A percentile compares a stretch with the other conserved stretches of the same genome.
Evolutionary conservation across 768 basidiomycete genomes (phyloP).

Genomic region (Mycena vitilis): DNA sequence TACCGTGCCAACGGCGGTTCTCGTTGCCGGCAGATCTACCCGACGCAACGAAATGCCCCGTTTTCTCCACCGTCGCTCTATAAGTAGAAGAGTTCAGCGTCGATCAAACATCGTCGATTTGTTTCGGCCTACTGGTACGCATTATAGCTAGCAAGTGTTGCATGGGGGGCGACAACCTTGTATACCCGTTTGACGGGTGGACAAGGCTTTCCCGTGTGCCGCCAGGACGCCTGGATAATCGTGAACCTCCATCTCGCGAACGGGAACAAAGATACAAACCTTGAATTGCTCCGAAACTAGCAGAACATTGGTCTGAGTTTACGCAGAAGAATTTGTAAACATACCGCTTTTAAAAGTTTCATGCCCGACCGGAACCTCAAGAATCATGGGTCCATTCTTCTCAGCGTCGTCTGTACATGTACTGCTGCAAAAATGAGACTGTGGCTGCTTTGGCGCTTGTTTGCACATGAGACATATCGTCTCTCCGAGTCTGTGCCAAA

Average conservation of each 20-base stretch:
- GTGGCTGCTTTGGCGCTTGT: conserved; percentile 62
- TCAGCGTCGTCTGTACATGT: conserved; percentile 66
- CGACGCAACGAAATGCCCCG: conserved; percentile 65
- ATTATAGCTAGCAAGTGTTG: conserved; percentile 66
- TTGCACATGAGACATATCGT: conserved; percentile 70
- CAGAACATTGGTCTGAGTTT: background rate
- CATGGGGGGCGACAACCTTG: conserved; percentile 67
- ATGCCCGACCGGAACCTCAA: conserved; percentile 71
- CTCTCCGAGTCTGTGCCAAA: conserved; percentile 54
- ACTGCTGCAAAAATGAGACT: conserved; percentile 73
- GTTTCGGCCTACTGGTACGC: conserved; percentile 63
- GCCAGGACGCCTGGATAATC: conserved; percentile 62
- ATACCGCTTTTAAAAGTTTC: conserved; percentile 74
- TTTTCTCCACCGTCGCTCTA: conserved; percentile 67
- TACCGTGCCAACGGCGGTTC: conserved; percentile 83
- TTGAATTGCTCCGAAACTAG: conserved; percentile 76
- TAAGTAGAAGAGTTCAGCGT: conserved; percentile 14
- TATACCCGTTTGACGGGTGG: conserved; percentile 72
- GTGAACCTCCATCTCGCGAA: background rate
- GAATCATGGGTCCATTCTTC: conserved; percentile 63
- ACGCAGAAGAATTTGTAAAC: conserved; percentile 34
- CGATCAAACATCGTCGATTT: background rate
- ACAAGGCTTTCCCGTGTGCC: conserved; percentile 64
- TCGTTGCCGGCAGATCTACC: conserved; percentile 76
- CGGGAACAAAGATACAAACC: conserved; percentile 14